These are phyloP conservation scores for Eucalyptus sp. DNA, from an alignment of 345 rosid genomes.

Conservation along the genomic window DNA sequence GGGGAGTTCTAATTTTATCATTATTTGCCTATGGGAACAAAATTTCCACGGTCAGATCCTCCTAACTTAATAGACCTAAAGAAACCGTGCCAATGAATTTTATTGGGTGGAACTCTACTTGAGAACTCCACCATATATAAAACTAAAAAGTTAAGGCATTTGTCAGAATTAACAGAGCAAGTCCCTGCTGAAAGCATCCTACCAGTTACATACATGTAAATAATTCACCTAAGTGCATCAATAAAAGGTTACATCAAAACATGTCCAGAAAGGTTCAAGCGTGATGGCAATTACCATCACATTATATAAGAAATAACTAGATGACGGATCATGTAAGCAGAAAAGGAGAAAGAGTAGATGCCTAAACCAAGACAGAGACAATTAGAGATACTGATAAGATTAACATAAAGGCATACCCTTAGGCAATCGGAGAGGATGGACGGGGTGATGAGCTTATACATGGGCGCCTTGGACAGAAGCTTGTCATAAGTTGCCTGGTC, in stretches of 20 bases:
- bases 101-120: neutral
- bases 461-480: no score
- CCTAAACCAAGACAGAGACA: no score
- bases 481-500: no score
- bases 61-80: no score
- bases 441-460: no score
- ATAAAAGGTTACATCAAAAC: neutral
- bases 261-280: neutral
- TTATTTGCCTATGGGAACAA: no score
- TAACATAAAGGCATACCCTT: neutral
- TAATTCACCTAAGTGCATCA: neutral
- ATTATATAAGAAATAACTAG: neutral
- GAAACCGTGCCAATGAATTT: neutral
- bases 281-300: neutral
- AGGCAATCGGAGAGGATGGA: no score
- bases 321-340: neutral
- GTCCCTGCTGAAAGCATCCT: neutral
- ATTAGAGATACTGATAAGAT: neutral
- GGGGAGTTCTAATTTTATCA: no score
- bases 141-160: neutral
- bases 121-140: neutral
- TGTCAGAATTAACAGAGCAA: neutral
- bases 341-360: no score
- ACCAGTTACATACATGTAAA: neutral
- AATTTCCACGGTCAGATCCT: no score